phyloP scores from a whole-genome alignment of 2,329 filamentous ascomycete species.

The Fonsecaea pedrosoi region DNA sequence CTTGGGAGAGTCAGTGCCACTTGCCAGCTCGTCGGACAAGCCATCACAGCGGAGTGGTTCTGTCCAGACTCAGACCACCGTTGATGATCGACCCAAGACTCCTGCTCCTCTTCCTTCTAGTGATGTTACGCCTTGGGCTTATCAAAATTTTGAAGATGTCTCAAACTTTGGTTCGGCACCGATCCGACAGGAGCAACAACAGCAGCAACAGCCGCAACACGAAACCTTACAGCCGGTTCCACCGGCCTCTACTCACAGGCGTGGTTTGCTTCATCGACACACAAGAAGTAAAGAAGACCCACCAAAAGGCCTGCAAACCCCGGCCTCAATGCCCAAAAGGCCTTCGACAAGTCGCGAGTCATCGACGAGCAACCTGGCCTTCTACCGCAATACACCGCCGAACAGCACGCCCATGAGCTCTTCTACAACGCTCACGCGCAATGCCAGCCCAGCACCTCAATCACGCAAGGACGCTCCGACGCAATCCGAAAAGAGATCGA shows the following conservation, averaged over 20 bases:
- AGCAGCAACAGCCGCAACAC: slow-evolving; percentile 51
- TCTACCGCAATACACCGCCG: slow-evolving; percentile 58
- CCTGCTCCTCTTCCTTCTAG: slow-evolving; percentile 77
- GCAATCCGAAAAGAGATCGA: slow-evolving; percentile 52
- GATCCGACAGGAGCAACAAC: slow-evolving; percentile 54
- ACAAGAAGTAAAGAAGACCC: slow-evolving; percentile 66
- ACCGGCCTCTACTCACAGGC: slow-evolving; percentile 57
- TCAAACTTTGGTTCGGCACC: slow-evolving; percentile 40
- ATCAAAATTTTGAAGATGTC: slow-evolving; percentile 76
- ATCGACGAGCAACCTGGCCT: slow-evolving; percentile 60
- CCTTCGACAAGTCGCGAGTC: slow-evolving; percentile 80
- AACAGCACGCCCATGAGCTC: slow-evolving; percentile 61
- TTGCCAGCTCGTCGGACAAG: slow-evolving; percentile 63
- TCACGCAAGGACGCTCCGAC: slow-evolving; percentile 55
- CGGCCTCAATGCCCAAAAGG: slow-evolving; percentile 63
- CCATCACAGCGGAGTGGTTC: slow-evolving; percentile 76
- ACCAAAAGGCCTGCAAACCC: slow-evolving; percentile 47
- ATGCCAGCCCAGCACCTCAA: slow-evolving; percentile 81
- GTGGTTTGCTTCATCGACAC: slow-evolving; percentile 55
- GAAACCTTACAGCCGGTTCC: slow-evolving; percentile 60
- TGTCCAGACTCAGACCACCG: slow-evolving; percentile 68
- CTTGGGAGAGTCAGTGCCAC: slow-evolving; percentile 60
- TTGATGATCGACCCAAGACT: slow-evolving; percentile 51
- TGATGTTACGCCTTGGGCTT: slow-evolving; percentile 97
- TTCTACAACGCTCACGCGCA: slow-evolving; percentile 64